Evolutionary conservation across 257 asterid genomes (phyloP), one percentile per base, ranked within the genome.

Genomic region (Pogostemon cablin): DNA sequence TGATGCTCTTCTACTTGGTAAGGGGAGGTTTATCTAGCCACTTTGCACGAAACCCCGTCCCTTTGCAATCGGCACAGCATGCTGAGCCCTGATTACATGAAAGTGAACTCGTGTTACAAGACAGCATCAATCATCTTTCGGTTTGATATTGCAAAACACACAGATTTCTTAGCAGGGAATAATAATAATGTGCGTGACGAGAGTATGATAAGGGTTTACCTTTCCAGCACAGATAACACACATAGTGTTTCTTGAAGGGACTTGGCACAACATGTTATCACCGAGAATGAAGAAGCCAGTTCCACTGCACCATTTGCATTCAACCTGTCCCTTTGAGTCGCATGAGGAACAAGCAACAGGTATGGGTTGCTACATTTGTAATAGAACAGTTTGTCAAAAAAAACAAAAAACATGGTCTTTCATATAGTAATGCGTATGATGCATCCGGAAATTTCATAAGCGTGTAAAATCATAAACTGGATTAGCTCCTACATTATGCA

Each of bases 271-370:
- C 97, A 91, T 93, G 85, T 93, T 93, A 68, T 93, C 96, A 11
- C 99, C 97, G 44, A 91, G 81, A 70, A 89, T 85, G 87, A 93
- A 93, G 88, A 89, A 93, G 63, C 97, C 97, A 9, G 99, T 93
- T 62, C 99, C 99, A 15, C 82, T 79, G 35, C 99, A 93, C 97
- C 99, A 91, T 75, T 85, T 86, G 87, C 99, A 93, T 52, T 93
- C 99, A 3, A 85, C 89, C 54, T 81, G 75, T 12, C 99, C 97
- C 72, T 85, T 82, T 41, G 96, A 85, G 40, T 86, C 76, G 57
- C 99, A 93, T 4, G 96, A 84, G 34, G 95, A 77, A 71, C 97
- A 93, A 61, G 78, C 83, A 71, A 93, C 83, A 4, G 97, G 99
- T 72, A 76, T 82, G 25, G 98, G 96, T 91, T 89, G 99, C 97